Evolutionary conservation across 805 yeast species (phyloP), one percentile per base, ranked within the genome.

Genomic region (Spathaspora boniae): DNA sequence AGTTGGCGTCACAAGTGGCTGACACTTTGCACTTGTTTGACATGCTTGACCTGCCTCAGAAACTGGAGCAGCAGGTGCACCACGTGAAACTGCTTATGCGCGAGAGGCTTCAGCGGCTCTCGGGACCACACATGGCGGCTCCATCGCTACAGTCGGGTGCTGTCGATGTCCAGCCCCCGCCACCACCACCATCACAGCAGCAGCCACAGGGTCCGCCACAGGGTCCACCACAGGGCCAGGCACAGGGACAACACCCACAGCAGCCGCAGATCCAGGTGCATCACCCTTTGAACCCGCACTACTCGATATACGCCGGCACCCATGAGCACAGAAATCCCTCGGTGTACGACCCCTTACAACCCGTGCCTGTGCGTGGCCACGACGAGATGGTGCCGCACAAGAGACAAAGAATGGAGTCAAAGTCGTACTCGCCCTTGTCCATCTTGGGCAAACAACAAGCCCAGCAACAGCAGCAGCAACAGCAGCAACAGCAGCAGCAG

Each of bases 321-420:
- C 36, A 26, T 23, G 34, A 19, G 12, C 29, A 25, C 16, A 24
- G 24, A 33, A 18, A 69, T 40, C 51, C 57, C 22, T 68, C 74
- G 9, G 60, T 68, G 14, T 66, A 57, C 56, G 66, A 60, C 40
- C 66, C 67, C 4, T 51, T 59, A 28, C 66, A 58, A 41, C 62
- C 64, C 5, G 41, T 44, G 6, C 58, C 62, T n/a, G n/a, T n/a
- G n/a, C n/a, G n/a, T n/a, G n/a, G n/a, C n/a, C n/a, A n/a, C n/a
- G n/a, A n/a, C n/a, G n/a, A n/a, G n/a, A n/a, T n/a, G n/a, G n/a
- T n/a, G n/a, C n/a, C n/a, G n/a, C n/a, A n/a, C n/a, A n/a, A n/a
- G n/a, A n/a, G n/a, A n/a, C n/a, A n/a, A n/a, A n/a, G n/a, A n/a
- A n/a, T n/a, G 8, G 43, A 50, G 37, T 27, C 51, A 33, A 33